A percentile compares a stretch with the other conserved stretches of the same genome.
phyloP scores from a whole-genome alignment of 1,284 basidiomycete genomes.

The Fomitopsis palustris region DNA sequence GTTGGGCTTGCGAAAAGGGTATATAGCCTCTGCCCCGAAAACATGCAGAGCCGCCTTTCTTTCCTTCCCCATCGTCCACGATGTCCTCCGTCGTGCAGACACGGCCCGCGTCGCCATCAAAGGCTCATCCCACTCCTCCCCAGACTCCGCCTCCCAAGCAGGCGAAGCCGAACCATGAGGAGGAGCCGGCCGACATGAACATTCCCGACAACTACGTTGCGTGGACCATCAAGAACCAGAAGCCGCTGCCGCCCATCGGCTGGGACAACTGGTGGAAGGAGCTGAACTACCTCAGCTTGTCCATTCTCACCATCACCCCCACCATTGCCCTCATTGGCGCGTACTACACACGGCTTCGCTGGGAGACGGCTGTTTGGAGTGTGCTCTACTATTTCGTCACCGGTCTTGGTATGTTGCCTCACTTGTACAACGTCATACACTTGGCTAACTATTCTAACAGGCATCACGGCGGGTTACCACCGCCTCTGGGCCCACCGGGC shows the following conservation, averaged over 20 bases:
- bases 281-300: constrained; percentile 58
- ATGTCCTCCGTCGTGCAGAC: constrained; percentile 7
- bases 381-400: constrained; percentile 85
- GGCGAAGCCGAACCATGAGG: constrained; percentile 19
- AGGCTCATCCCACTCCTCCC: constrained; percentile 2
- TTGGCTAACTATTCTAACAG: constrained; percentile 7
- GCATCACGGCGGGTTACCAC: constrained; percentile 84
- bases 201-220: constrained; percentile 91
- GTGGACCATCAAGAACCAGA: constrained; percentile 77
- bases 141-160: constrained; percentile 1
- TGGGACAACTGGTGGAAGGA: constrained; percentile 68
- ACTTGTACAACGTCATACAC: too few species aligned
- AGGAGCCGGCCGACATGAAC: constrained; percentile 58
- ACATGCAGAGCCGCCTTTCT: not conserved
- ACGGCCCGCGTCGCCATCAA: constrained; percentile 2
- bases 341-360: constrained; percentile 53
- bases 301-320: constrained; percentile 72
- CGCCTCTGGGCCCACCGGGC: constrained; percentile 90
- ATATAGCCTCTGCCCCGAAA: not conserved
- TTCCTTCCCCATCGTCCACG: not conserved
- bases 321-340: constrained; percentile 69
- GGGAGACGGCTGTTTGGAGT: constrained; percentile 70
- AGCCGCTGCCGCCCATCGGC: constrained; percentile 74
- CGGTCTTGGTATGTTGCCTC: constrained; percentile 56
- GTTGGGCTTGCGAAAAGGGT: not conserved